Evolutionary conservation across 768 basidiomycete species (phyloP).

Genomic region (Podaxis sp.): DNA sequence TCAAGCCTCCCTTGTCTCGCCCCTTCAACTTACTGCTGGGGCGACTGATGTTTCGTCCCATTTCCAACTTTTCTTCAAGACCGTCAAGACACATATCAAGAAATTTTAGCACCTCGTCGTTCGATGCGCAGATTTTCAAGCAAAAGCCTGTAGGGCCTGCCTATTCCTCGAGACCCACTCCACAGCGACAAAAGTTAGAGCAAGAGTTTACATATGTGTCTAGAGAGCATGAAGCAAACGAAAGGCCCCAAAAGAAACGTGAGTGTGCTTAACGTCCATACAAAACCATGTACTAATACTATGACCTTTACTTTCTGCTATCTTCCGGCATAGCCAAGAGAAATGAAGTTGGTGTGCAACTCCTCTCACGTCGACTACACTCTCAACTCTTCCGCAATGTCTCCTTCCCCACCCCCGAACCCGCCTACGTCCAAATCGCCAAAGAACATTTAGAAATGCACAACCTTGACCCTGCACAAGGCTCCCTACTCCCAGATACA

Average conservation of each 20-base stretch:
- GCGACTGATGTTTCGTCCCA: constrained; percentile 2
- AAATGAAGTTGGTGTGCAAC: constrained; percentile 91
- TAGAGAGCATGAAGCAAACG: background rate
- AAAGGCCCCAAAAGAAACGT: background rate
- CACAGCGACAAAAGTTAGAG: background rate
- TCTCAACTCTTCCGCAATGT: constrained; percentile 74
- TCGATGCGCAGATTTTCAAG: constrained; percentile 4
- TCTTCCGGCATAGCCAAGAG: constrained; percentile 45
- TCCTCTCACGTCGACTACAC: constrained; percentile 79
- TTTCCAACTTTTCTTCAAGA: constrained; percentile 3
- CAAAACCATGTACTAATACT: background rate
- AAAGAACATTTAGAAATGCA: constrained; percentile 78
- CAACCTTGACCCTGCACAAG: constrained; percentile 73
- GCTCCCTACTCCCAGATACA: constrained; percentile 76
- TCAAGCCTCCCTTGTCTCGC: background rate
- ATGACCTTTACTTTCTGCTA: background rate
- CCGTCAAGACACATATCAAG: background rate
- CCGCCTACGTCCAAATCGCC: constrained; percentile 67
- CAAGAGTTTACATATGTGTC: background rate
- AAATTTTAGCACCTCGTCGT: background rate
- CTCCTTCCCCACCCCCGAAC: constrained; percentile 57
- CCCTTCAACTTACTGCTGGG: background rate
- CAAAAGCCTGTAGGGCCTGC: background rate
- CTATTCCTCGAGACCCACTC: background rate
- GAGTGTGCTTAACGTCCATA: background rate